These are phyloP conservation scores for Tetrapisispora iriomotensis DNA, from an alignment of 805 yeast species.

Conservation along the genomic window DNA sequence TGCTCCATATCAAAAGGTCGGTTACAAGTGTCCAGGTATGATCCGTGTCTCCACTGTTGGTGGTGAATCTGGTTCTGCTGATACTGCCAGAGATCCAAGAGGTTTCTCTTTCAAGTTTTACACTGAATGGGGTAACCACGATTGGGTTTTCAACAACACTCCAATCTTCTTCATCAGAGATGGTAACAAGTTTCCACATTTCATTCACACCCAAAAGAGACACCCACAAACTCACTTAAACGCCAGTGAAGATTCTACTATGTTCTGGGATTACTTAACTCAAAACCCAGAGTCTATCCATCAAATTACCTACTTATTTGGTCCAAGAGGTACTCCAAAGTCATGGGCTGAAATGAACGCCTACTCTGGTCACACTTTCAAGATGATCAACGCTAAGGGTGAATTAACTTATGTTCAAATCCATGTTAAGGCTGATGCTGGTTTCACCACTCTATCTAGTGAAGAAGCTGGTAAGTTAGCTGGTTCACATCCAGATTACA, in stretches of 20 bases:
- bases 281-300: slow-evolving; percentile 49
- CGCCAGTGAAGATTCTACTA: slow-evolving; percentile 35
- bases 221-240: slow-evolving; percentile 49
- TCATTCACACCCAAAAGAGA: slow-evolving; percentile 84
- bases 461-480: slow-evolving; percentile 39
- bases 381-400: slow-evolving; percentile 43
- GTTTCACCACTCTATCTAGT: slow-evolving; percentile 35
- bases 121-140: slow-evolving; percentile 78
- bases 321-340: slow-evolving; percentile 51
- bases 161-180: slow-evolving; percentile 81
- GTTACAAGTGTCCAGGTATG: slow-evolving; percentile 35
- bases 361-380: slow-evolving; percentile 57
- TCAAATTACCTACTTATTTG: slow-evolving; percentile 48
- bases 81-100: slow-evolving; percentile 80
- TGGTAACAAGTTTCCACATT: slow-evolving; percentile 68
- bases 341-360: slow-evolving; percentile 49
- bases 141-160: slow-evolving; percentile 78
- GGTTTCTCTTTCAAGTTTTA: slow-evolving; percentile 74
- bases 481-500: slow-evolving; percentile 44
- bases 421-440: slow-evolving; percentile 44
- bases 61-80: slow-evolving; percentile 75
- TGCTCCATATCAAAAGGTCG: slow-evolving; percentile 33
- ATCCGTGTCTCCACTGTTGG: slow-evolving; percentile 71
- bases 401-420: slow-evolving; percentile 46
- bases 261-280: slow-evolving; percentile 49